Conservation (phyloP, 768 basidiomycete genomes). For the Mycena sanguinolenta region DNA sequence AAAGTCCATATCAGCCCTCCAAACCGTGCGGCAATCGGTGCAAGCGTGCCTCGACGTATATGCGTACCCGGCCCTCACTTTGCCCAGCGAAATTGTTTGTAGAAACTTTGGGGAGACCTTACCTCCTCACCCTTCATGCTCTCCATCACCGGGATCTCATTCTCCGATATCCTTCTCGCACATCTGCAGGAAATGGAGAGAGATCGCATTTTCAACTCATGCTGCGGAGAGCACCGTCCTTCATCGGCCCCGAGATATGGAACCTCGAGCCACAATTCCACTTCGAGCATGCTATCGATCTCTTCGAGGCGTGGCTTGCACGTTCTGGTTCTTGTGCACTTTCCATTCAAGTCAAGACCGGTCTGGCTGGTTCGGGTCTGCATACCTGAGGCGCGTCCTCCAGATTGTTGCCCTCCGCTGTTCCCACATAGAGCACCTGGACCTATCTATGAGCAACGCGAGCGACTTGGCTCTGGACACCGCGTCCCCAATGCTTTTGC, state of each 20-base stretch:
- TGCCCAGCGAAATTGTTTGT: background rate
- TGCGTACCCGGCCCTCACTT: background rate
- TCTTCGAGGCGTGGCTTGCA: background rate
- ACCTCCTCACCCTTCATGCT: background rate
- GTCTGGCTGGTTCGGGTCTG: background rate
- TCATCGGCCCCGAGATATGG: background rate
- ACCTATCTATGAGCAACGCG: too few relatives aligned
- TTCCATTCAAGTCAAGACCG: background rate
- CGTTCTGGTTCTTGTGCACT: background rate
- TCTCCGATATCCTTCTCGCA: background rate
- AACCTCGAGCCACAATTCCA: too few relatives aligned
- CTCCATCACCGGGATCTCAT: background rate
- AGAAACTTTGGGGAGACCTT: background rate
- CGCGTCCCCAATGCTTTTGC: too few relatives aligned
- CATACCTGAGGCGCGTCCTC: too few relatives aligned
- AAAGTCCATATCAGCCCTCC: too few relatives aligned
- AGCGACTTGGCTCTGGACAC: too few relatives aligned
- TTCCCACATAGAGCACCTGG: too few relatives aligned
- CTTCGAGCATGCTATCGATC: too few relatives aligned
- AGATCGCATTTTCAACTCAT: background rate
- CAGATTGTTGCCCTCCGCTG: too few relatives aligned
- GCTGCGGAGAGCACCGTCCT: background rate
- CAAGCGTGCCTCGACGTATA: background rate
- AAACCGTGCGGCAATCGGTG: too few relatives aligned
- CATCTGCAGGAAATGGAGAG: background rate